Evolutionary conservation across 441 rosid genomes (phyloP), one percentile per base, ranked within the genome.

Genomic region (Erodium texanum): DNA sequence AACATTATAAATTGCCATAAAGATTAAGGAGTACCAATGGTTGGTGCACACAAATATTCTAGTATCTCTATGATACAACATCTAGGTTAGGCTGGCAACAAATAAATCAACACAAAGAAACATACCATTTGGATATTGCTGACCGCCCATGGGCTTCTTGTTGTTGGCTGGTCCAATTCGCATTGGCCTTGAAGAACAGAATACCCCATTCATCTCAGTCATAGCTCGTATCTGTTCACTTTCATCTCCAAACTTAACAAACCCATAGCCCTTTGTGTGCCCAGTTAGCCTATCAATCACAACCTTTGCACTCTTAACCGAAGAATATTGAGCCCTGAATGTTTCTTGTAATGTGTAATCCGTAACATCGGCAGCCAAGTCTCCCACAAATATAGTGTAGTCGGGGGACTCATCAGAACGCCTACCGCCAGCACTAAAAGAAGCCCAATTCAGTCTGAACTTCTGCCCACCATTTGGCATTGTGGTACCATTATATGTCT

Each of bases 361-460:
- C 7, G 82, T 85, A 64, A 90, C 96, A 80, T 93, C 98, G 19
- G 97, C 85, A 18, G 97, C 96, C 77, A 93, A 77, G 70, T 93
- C 98, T 61, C 98, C 98, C 36, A 93, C 96, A 69, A 93, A 90
- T 66, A 93, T 75, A 0, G 98, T 90, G 66, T 77, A 82, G 38
- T 90, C 98, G 24, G 94, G 89, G 23, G 94, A 93, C 22, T 89
- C 97, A 65, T 89, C 89, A 66, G 81, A 86, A 8, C 93, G 89
- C 77, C 84, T 89, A 79, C 90, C 98, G 34, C 98, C 97, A 69
- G 92, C 84, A 24, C 91, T 89, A 62, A 86, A 86, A 32, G 89
- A 74, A n/a, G 98, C 98, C 98, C 97, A 93, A 76, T 90, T 93
- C 66, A 93, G 70, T 74, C 97, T 83, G 65, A 89, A 90, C 72